Base-by-base conservation (phyloP, 257 asterid genomes). In the Scutellaria galericulata region DNA sequence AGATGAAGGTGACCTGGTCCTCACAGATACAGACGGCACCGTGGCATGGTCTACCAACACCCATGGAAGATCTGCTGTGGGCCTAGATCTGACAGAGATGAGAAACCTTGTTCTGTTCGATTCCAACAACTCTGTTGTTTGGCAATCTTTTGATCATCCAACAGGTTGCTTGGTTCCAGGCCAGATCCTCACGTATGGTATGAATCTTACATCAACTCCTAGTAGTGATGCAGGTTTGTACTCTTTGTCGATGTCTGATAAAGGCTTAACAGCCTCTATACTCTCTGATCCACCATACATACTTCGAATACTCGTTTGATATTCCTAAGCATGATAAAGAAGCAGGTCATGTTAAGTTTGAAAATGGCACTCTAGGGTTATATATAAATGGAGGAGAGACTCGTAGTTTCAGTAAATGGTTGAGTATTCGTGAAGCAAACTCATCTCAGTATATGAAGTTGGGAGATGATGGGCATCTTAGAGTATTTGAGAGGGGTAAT, bases 141-240 rank as follows among this genome's bases (percentile, higher is more conserved):
- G 90, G 90, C 86, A 86, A 45, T 81, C 86, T 4, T 86, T 86
- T 75, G 78, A 66, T 65, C 73, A 76, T 20, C 85, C 84, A 0
- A 79, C 83, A 5, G 86, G 83, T 45, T 9, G 59, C 27, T 70
- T 81, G 18, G 71, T 86, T 66, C 85, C 78, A 0, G 79, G 78
- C 27, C 90, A 86, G 71, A 70, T 6, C 58, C 66, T 86, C 9
- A 44, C n/a, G n/a, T 14, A 71, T 1, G 91, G 88, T 54, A 70
- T 9, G 68, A 86, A 67, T 44, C 66, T 84, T 1, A 82, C 45
- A 0, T 31, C 37, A 31, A 31, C 37, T 1, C 3, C 37, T 2
- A 31, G 5, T 31, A 78, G 82, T 5, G 68, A 77, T 51, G 74
- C 60, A 31, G 82, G 81, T 58, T 7, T 73, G 59, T 73, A 39